Percentiles rank a stretch among this genome's conserved stretches.
phyloP scores from a whole-genome alignment of 768 basidiomycete species.

The Phlegmacium glaucopus region DNA sequence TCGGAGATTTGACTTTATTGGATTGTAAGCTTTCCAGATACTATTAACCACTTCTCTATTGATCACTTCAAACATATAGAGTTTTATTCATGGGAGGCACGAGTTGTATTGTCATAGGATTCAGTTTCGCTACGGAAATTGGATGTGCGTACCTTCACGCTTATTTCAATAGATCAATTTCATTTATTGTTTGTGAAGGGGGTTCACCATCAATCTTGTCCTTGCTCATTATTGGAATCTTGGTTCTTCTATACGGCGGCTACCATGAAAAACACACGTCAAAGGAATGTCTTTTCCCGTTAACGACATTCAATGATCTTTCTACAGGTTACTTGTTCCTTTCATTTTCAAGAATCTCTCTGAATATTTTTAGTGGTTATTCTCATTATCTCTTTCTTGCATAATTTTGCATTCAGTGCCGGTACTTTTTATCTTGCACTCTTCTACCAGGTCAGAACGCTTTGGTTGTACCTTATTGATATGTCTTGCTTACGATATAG shows the following conservation, averaged over 20 bases:
- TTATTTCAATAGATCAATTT: neutral
- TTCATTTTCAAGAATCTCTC: constrained; percentile 7
- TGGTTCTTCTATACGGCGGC: constrained; percentile 54
- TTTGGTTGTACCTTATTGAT: constrained; percentile 8
- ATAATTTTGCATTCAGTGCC: constrained; percentile 80
- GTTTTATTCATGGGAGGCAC: constrained; percentile 74
- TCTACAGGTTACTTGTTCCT: constrained; percentile 49
- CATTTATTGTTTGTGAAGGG: constrained; percentile 45
- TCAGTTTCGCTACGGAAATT: constrained; percentile 65
- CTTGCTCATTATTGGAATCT: constrained; percentile 53
- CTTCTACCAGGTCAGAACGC: constrained; percentile 66
- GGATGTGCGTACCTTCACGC: constrained; percentile 55
- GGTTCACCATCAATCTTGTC: constrained; percentile 54
- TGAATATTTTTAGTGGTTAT: constrained; percentile 48
- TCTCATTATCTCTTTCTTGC: constrained; percentile 70
- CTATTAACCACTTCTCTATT: neutral
- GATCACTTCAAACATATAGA: constrained; percentile 31
- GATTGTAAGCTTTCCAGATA: constrained; percentile 52
- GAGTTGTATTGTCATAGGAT: constrained; percentile 71
- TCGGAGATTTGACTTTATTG: constrained; percentile 69
- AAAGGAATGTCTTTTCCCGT: constrained; percentile 72
- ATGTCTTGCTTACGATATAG: constrained; percentile 7
- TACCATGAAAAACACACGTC: constrained; percentile 66
- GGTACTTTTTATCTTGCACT: constrained; percentile 86
- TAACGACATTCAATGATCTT: constrained; percentile 52